phyloP scores from a whole-genome alignment of 2,329 filamentous ascomycete species.

The Akanthomyces uredinophilus region DNA sequence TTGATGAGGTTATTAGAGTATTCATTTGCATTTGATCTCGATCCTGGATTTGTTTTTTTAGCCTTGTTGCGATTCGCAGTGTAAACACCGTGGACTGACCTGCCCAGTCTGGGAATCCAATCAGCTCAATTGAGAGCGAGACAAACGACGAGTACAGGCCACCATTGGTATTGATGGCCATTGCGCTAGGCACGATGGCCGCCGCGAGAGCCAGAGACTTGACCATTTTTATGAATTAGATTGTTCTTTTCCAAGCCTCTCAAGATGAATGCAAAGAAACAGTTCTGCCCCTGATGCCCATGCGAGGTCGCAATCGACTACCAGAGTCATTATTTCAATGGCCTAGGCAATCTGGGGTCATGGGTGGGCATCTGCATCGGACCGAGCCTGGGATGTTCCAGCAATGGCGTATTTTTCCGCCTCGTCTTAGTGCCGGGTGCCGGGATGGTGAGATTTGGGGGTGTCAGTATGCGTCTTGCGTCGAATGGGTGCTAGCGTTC shows the following conservation, averaged over 20 bases:
- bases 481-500: background rate
- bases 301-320: background rate
- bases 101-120: constrained; percentile 20
- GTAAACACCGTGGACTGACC: constrained; percentile 11
- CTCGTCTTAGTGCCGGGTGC: background rate
- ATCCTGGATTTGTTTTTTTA: constrained; percentile 7
- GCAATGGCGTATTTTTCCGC: constrained; percentile 1
- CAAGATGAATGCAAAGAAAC: background rate
- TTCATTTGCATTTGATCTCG: constrained; percentile 15
- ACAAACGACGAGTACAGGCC: constrained; percentile 18
- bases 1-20: constrained; percentile 20
- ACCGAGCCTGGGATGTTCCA: background rate
- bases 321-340: background rate
- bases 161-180: constrained; percentile 5
- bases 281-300: background rate
- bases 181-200: background rate
- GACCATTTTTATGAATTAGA: background rate
- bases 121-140: constrained; percentile 19
- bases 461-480: background rate
- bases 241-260: too few relatives aligned
- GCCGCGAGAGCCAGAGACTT: background rate
- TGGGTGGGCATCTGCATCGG: background rate
- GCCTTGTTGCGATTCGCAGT: background rate
- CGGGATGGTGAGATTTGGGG: background rate
- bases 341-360: background rate